A percentile compares a stretch with the other conserved stretches of the same genome.
Conservation (phyloP, 108 stramenopile species). For the Cyclotella cryptica region DNA sequence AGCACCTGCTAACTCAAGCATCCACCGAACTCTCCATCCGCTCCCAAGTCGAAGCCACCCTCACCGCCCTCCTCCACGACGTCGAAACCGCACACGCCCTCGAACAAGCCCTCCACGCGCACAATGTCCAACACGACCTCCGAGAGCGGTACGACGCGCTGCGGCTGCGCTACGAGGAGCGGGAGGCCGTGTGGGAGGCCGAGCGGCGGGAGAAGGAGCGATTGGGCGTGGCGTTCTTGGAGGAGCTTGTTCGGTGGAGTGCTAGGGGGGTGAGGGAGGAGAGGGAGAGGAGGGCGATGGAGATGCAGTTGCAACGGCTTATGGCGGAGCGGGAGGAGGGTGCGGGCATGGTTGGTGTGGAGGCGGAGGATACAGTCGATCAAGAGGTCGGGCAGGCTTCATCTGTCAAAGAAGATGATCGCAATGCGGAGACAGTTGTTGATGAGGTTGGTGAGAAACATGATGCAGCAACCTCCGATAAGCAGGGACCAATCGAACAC, state of each 20-base stretch:
- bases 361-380: neutral
- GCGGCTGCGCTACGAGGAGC: constrained; percentile 27
- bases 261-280: constrained; percentile 33
- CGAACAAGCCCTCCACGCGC: constrained; percentile 25
- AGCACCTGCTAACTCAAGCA: constrained; percentile 42
- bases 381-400: neutral
- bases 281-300: constrained; percentile 23
- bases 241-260: constrained; percentile 42
- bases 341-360: no score
- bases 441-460: no score
- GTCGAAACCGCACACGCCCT: constrained; percentile 48
- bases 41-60: constrained; percentile 42
- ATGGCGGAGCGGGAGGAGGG: constrained; percentile 5
- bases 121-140: constrained; percentile 30
- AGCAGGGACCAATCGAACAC: neutral
- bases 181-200: constrained; percentile 34
- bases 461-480: neutral
- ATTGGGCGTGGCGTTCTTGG: constrained; percentile 30
- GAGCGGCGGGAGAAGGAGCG: constrained; percentile 45
- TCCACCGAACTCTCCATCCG: constrained; percentile 45
- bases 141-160: constrained; percentile 23
- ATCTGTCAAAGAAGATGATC: neutral
- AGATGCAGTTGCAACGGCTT: constrained; percentile 13
- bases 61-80: constrained; percentile 44
- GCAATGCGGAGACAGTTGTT: no score